Evolutionary conservation across 2,329 filamentous ascomycete species (phyloP).

Genomic region (Arthrobotrys pseudoclavata): DNA sequence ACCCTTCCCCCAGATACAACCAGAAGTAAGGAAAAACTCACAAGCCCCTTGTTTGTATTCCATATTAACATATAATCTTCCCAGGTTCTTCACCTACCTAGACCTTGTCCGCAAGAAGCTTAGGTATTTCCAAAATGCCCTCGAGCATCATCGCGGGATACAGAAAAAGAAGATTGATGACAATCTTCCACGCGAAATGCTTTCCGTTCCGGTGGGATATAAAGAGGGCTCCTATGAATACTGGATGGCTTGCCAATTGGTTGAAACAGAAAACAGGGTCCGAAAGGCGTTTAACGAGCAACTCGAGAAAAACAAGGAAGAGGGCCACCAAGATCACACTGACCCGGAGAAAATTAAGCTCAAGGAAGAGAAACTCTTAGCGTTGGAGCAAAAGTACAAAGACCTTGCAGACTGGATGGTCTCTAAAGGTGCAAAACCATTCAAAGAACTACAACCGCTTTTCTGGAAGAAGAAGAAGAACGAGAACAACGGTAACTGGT

Average conservation of each 20-base stretch:
- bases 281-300: conserved; percentile 62
- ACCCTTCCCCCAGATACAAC: conserved; percentile 22
- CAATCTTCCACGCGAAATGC: conserved; percentile 49
- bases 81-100: conserved; percentile 62
- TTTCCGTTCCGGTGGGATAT: conserved; percentile 37
- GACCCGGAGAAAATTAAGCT: conserved; percentile 61
- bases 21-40: conserved; percentile 11
- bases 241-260: conserved; percentile 66
- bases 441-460: conserved; percentile 75
- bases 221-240: conserved; percentile 47
- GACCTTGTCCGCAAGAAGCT: conserved; percentile 36
- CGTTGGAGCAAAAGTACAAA: conserved; percentile 65
- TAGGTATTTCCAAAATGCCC: conserved; percentile 7
- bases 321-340: conserved; percentile 60
- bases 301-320: conserved; percentile 42
- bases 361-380: conserved; percentile 70
- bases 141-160: conserved; percentile 63
- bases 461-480: conserved; percentile 62
- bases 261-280: conserved; percentile 64
- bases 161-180: conserved; percentile 66
- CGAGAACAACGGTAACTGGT: conserved; percentile 39
- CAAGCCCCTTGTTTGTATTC: neutral
- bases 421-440: conserved; percentile 75
- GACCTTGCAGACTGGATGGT: conserved; percentile 59
- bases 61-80: neutral